Percentiles rank a stretch among this genome's conserved stretches.
phyloP scores from a whole-genome alignment of 805 yeast genomes.

The Cyberlindnera saturnus region DNA sequence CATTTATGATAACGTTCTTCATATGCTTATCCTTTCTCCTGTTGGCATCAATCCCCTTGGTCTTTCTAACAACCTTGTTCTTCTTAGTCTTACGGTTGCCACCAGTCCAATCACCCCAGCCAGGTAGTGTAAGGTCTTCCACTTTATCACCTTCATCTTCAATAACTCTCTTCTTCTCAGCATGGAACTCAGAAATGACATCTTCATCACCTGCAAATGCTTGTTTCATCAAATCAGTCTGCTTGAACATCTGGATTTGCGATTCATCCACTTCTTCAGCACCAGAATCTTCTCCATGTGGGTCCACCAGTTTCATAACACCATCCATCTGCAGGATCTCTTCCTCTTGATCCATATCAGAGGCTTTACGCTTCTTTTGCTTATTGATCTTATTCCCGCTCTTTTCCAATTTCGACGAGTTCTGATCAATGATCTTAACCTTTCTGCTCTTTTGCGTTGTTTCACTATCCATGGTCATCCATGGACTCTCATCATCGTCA shows the following conservation, averaged over 20 bases:
- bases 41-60: constrained; percentile 61
- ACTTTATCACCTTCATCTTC: constrained; percentile 84
- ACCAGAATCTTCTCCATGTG: constrained; percentile 31
- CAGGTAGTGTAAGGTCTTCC: constrained; percentile 82
- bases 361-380: constrained; percentile 28
- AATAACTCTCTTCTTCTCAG: constrained; percentile 61
- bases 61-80: constrained; percentile 60
- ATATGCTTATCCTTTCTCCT: constrained; percentile 73
- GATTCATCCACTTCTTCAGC: constrained; percentile 37
- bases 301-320: constrained; percentile 49
- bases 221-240: constrained; percentile 74
- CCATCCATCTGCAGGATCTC: constrained; percentile 40
- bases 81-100: constrained; percentile 37
- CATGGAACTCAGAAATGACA: constrained; percentile 70
- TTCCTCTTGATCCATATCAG: constrained; percentile 34
- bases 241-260: constrained; percentile 56
- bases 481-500: constrained; percentile 40
- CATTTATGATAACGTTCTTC: constrained; percentile 84
- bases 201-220: constrained; percentile 99
- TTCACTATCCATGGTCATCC: constrained; percentile 33
- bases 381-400: constrained; percentile 26
- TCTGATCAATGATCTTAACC: constrained; percentile 40
- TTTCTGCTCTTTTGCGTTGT: constrained; percentile 37
- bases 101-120: constrained; percentile 99
- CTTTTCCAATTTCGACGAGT: constrained; percentile 45